Evolutionary conservation across 2,329 filamentous ascomycete genomes (phyloP).

Genomic region (Emmonsiellopsis sp.): DNA sequence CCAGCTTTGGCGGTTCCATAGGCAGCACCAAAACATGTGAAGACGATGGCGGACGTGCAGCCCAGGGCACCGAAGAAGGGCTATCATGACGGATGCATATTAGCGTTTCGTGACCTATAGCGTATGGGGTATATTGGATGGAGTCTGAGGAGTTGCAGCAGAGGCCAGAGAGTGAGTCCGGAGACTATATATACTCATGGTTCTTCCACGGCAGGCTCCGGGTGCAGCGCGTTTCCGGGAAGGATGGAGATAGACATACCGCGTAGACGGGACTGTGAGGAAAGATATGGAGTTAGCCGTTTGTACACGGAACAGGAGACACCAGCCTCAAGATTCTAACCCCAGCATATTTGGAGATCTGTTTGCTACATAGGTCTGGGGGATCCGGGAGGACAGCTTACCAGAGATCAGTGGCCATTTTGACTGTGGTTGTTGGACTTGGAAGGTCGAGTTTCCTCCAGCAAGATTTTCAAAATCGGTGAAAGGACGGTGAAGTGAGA

Average conservation of each 20-base stretch:
- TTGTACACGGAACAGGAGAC: not conserved
- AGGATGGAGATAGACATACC: conserved; percentile 56
- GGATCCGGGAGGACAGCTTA: conserved; percentile 45
- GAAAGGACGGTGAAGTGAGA: conserved; percentile 2
- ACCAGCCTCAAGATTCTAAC: not conserved
- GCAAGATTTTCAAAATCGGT: conserved; percentile 7
- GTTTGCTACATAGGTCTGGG: not conserved
- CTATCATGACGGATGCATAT: conserved; percentile 28
- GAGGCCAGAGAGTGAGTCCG: not conserved
- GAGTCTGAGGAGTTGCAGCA: not conserved
- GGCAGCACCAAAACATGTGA: conserved; percentile 91
- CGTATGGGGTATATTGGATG: conserved; percentile 4
- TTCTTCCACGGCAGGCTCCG: too few relatives aligned
- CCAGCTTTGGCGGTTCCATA: conserved; percentile 99
- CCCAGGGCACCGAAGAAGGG: conserved; percentile 97
- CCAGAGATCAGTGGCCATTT: conserved; percentile 73
- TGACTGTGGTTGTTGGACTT: conserved; percentile 3
- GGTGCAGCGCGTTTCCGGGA: not conserved
- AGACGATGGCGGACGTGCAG: conserved; percentile 89
- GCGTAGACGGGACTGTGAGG: conserved; percentile 82
- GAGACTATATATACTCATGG: too few relatives aligned
- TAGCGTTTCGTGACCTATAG: conserved; percentile 7
- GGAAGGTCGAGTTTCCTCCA: conserved; percentile 9
- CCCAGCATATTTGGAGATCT: not conserved
- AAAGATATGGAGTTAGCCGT: conserved; percentile 12